Evolutionary conservation across 495 filamentous ascomycete species (phyloP).

Genomic region (Xylaria longipes): DNA sequence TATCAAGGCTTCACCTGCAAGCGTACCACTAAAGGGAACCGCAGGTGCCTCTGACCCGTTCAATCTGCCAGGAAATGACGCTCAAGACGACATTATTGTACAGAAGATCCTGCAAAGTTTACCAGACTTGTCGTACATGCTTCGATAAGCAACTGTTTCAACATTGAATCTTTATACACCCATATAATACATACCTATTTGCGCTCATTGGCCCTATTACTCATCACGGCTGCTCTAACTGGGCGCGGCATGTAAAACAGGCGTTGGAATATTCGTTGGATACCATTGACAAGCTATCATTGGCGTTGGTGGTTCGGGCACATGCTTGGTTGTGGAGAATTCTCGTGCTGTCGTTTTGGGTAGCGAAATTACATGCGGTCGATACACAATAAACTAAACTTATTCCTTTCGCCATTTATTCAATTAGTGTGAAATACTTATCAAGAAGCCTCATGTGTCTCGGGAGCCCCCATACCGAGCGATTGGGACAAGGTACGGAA

Average conservation of each 20-base stretch:
- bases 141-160: constrained; percentile 38
- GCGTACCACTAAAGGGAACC: background rate
- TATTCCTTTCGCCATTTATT: background rate
- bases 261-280: constrained; percentile 13
- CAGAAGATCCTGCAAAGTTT: constrained; percentile 48
- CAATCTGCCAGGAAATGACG: constrained; percentile 29
- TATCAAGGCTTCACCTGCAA: background rate
- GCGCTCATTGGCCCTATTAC: background rate
- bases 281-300: constrained; percentile 6
- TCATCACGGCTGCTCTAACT: background rate
- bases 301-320: constrained; percentile 20
- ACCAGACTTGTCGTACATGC: constrained; percentile 63
- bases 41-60: constrained; percentile 27
- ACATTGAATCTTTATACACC: constrained; percentile 10
- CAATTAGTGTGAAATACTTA: background rate
- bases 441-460: background rate
- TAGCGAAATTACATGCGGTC: background rate
- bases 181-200: background rate
- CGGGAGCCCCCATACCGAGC: background rate
- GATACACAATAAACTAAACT: background rate
- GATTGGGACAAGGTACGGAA: background rate
- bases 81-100: constrained; percentile 44
- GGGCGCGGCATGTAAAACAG: background rate
- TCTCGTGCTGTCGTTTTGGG: background rate
- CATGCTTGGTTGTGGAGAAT: background rate